Evolutionary conservation across 495 filamentous ascomycete species (phyloP).

Genomic region (Xylaria bambusicola): DNA sequence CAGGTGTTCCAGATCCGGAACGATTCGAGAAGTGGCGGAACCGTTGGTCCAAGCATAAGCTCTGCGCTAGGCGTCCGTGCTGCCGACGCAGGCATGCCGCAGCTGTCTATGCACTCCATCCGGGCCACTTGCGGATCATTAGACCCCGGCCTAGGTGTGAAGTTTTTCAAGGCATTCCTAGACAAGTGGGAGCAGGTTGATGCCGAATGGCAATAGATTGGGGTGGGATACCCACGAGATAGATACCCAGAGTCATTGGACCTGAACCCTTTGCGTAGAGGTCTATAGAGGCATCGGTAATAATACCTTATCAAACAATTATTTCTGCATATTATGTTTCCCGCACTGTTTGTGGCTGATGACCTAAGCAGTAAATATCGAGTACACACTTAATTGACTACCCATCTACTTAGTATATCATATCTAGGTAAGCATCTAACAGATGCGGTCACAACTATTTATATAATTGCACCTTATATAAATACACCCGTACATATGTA

Average conservation of each 20-base stretch:
- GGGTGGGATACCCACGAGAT: background rate
- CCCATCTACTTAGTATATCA: too few relatives aligned
- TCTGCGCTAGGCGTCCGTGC: slow-evolving; percentile 78
- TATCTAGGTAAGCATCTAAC: too few relatives aligned
- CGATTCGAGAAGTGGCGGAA: slow-evolving; percentile 83
- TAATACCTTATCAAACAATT: too few relatives aligned
- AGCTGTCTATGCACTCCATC: slow-evolving; percentile 93
- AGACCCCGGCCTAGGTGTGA: slow-evolving; percentile 87
- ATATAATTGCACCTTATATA: too few relatives aligned
- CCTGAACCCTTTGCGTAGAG: background rate
- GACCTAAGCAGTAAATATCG: too few relatives aligned
- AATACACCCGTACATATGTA: too few relatives aligned
- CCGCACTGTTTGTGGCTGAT: too few relatives aligned
- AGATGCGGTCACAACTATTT: too few relatives aligned
- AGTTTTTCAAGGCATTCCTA: slow-evolving; percentile 87
- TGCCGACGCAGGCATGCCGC: slow-evolving; percentile 87
- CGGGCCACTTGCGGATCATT: slow-evolving; percentile 83
- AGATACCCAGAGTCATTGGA: background rate
- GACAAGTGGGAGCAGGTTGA: slow-evolving; percentile 88
- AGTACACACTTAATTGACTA: too few relatives aligned
- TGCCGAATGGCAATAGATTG: slow-evolving; percentile 64
- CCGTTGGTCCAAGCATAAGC: slow-evolving; percentile 91
- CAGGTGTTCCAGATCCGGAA: slow-evolving; percentile 97
- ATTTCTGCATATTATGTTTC: too few relatives aligned
- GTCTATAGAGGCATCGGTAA: too few relatives aligned